Base-by-base conservation (phyloP, 768 basidiomycete species). In the Coprinopsis sp. region DNA sequence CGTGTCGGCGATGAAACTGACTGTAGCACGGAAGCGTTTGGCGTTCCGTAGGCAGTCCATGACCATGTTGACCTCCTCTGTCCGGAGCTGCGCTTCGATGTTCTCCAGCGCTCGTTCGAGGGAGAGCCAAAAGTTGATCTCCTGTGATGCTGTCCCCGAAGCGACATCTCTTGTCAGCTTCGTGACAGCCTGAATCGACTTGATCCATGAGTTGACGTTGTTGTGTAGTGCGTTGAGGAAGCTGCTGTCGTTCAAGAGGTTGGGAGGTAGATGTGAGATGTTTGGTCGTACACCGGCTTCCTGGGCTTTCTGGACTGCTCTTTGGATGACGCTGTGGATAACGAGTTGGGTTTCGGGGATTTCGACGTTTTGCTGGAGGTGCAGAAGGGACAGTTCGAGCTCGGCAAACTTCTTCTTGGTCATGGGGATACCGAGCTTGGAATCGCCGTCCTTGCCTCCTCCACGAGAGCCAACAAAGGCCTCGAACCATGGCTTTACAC, bases 361-460 rank as follows among this genome's bases (percentile, higher is more conserved):
- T 70, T 99, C 96, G 52, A 98, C 95, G 56, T 99, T 99, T 65
- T 98, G 96, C 60, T 98, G 95, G 4, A 98, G 76, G 62, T 99
- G 96, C 1, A 98, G 71, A 13, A 98, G 70, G 2, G 91, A 93
- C 8, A 97, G 69, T 64, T 99, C 95, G 46, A 98, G 82, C 58
- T 99, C 96, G 6, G 96, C 95, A 59, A 98, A 97, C 68, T 97
- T 98, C 74, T 94, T 94, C 79, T 97, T 98, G 37, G 95, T 93
- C 77, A 96, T 91, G 3, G 96, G 96, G 48, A 99, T 98, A 74
- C 72, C 91, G 83, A 91, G 87, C 66, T 91, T 89, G 34, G 73
- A 78, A 60, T 92, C 92, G 6, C 70, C 69, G 25, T 87, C 87
- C 60, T 90, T 91, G 43, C 79, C 82, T 47, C 75, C 70, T 22